Conservation (phyloP, 139 green algal genomes). For the Chlorella ohadii region DNA sequence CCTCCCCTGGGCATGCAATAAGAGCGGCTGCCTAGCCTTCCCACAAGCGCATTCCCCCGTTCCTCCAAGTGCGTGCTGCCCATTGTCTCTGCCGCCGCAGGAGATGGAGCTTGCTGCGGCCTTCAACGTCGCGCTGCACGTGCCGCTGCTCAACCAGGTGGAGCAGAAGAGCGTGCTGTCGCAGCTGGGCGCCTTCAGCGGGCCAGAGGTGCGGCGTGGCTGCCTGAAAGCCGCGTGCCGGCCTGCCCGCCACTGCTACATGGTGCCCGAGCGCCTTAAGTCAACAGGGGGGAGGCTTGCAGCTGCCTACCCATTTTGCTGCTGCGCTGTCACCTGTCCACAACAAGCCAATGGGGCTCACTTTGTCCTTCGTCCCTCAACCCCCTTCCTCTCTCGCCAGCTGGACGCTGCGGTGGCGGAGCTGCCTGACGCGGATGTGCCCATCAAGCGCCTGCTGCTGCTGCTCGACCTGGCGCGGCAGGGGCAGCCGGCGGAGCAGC, state of each 20-base stretch:
- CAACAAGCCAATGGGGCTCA: too few relatives aligned
- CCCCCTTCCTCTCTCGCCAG: background rate
- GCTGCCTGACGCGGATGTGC: constrained; percentile 64
- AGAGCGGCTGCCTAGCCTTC: too few relatives aligned
- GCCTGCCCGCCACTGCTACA: too few relatives aligned
- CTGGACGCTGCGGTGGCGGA: constrained; percentile 46
- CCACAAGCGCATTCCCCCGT: too few relatives aligned
- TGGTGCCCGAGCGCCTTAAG: too few relatives aligned
- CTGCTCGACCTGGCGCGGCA: constrained; percentile 95
- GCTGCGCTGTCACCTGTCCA: background rate
- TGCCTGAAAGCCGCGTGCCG: too few relatives aligned
- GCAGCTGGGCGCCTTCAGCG: constrained; percentile 69
- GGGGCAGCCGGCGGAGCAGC: constrained; percentile 40
- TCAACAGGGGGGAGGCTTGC: too few relatives aligned
- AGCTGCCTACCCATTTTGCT: too few relatives aligned
- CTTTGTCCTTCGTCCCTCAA: background rate
- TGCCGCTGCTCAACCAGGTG: constrained; percentile 76
- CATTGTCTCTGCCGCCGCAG: too few relatives aligned
- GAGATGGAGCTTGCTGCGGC: constrained; percentile 79
- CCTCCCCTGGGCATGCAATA: too few relatives aligned
- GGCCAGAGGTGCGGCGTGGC: constrained; percentile 35
- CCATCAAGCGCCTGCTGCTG: constrained; percentile 97
- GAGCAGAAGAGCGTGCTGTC: constrained; percentile 82
- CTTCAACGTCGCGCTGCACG: constrained; percentile 93
- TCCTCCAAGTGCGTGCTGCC: too few relatives aligned